phyloP scores from a whole-genome alignment of 768 basidiomycete genomes.

The Russula olivacea region DNA sequence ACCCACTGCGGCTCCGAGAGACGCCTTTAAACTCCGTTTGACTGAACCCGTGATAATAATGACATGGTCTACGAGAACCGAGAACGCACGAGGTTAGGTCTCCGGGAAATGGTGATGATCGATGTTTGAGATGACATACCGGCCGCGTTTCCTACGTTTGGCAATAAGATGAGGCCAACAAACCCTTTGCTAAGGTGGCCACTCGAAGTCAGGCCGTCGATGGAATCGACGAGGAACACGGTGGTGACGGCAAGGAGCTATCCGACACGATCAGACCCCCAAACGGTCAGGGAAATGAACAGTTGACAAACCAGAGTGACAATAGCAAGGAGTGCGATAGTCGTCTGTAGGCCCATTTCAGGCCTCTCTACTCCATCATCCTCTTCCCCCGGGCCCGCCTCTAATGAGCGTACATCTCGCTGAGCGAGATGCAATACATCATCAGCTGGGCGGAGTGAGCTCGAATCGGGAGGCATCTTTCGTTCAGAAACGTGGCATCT shows the following conservation, averaged over 20 bases:
- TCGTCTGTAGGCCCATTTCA: constrained; percentile 33
- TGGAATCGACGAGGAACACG: constrained; percentile 71
- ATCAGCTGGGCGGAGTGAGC: not conserved
- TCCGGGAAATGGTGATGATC: not conserved
- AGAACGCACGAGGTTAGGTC: constrained; percentile 7
- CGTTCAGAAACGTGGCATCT: not conserved
- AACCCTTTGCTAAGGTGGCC: constrained; percentile 69
- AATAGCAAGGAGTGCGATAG: constrained; percentile 32
- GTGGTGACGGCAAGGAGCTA: constrained; percentile 51
- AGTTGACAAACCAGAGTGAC: constrained; percentile 37
- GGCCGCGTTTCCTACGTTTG: constrained; percentile 90
- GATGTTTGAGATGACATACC: constrained; percentile 34
- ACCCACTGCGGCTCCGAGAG: constrained; percentile 85
- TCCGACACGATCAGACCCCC: not conserved
- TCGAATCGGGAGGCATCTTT: not conserved
- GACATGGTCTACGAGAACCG: constrained; percentile 55
- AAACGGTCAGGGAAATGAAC: not conserved
- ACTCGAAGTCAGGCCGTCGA: constrained; percentile 57
- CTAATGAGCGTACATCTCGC: not conserved
- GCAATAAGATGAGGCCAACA: constrained; percentile 81
- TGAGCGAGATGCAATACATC: not conserved
- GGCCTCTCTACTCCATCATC: constrained; percentile 29
- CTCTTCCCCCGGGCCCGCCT: constrained; percentile 24
- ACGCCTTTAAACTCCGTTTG: constrained; percentile 82
- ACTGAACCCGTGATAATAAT: constrained; percentile 89